Conservation (phyloP, 257 asterid species). For the Cinchona pubescens region DNA sequence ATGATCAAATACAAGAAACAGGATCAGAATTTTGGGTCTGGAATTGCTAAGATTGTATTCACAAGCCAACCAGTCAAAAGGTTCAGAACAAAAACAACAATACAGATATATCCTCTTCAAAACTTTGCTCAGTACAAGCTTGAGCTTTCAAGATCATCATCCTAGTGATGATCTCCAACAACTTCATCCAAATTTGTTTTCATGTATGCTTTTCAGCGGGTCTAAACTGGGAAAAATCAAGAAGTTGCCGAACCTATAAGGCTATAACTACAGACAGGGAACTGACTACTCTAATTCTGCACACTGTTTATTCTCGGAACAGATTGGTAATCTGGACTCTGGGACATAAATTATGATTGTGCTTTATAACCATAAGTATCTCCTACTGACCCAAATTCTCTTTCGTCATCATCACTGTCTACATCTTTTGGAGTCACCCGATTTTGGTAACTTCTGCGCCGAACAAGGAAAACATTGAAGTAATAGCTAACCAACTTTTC, state of each 20-base stretch:
- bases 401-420: slow-evolving; percentile 87
- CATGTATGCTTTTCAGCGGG: background rate
- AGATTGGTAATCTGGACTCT: slow-evolving; percentile 28
- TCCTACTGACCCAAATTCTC: slow-evolving; percentile 63
- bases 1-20: background rate
- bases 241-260: slow-evolving; percentile 11
- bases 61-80: slow-evolving; percentile 23
- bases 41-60: slow-evolving; percentile 2
- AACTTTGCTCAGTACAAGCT: slow-evolving; percentile 7
- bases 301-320: slow-evolving; percentile 50
- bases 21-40: background rate
- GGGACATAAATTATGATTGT: slow-evolving; percentile 32
- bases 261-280: background rate
- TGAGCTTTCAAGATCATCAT: background rate
- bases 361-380: slow-evolving; percentile 53
- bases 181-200: slow-evolving; percentile 6
- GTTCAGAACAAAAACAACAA: background rate
- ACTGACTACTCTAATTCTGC: slow-evolving; percentile 37
- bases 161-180: background rate
- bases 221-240: slow-evolving; percentile 21
- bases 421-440: slow-evolving; percentile 60
- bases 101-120: slow-evolving; percentile 5
- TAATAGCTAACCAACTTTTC: slow-evolving; percentile 63
- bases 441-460: slow-evolving; percentile 72
- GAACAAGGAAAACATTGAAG: slow-evolving; percentile 57